Percentiles rank a stretch among this genome's conserved stretches.
Evolutionary conservation across 768 basidiomycete genomes (phyloP).

Genomic region (Hydnomerulius pinastri): DNA sequence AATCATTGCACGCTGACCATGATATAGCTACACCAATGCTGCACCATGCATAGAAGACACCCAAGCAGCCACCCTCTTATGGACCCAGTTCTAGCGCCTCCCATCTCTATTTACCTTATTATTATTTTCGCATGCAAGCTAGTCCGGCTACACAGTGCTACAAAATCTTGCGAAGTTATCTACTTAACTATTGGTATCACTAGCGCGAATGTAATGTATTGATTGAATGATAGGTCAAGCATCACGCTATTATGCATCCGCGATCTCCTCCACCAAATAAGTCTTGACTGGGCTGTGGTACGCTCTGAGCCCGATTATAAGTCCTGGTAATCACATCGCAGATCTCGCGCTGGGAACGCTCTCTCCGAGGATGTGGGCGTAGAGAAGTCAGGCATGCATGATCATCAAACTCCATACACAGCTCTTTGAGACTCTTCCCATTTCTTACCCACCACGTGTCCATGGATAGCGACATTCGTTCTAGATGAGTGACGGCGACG

Average conservation of each 20-base stretch:
- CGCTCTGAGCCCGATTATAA: neutral
- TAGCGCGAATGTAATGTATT: neutral
- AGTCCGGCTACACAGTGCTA: no score
- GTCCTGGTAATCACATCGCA: conserved; percentile 11
- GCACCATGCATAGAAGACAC: no score
- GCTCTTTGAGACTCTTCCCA: conserved; percentile 11
- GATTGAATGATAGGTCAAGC: neutral
- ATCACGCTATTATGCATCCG: conserved; percentile 26
- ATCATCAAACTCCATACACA: conserved; percentile 28
- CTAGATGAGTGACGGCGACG: conserved; percentile 41
- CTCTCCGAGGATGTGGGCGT: conserved; percentile 14
- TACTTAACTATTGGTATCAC: neutral
- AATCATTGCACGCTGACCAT: no score
- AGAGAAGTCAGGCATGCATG: conserved; percentile 30
- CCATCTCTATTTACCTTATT: no score
- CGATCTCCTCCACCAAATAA: neutral
- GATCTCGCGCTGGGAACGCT: conserved; percentile 19
- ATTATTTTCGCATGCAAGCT: no score
- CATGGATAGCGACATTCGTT: conserved; percentile 29
- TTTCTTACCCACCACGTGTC: conserved; percentile 37
- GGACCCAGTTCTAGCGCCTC: no score
- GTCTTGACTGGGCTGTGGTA: neutral
- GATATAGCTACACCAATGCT: no score
- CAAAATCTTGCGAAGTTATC: no score
- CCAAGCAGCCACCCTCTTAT: no score